phyloP scores from a whole-genome alignment of 345 rosid genomes.

The Trapa bicornis region DNA sequence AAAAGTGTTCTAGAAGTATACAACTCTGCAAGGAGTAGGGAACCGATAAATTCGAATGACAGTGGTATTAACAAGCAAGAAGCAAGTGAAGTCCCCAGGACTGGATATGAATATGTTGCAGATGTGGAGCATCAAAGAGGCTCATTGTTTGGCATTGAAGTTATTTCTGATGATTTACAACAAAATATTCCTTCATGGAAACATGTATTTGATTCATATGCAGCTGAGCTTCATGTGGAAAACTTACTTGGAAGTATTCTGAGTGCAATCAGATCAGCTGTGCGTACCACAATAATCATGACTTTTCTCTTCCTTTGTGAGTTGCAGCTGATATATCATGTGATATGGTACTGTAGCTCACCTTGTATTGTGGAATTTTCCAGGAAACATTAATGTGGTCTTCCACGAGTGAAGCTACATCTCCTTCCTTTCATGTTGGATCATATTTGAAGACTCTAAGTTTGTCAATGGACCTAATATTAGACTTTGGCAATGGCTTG shows the following conservation, averaged over 20 bases:
- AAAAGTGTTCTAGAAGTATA: conserved; percentile 40
- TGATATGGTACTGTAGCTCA: neutral
- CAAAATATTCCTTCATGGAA: conserved; percentile 56
- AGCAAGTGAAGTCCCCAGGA: conserved; percentile 26
- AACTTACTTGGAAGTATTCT: conserved; percentile 36
- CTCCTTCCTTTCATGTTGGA: conserved; percentile 28
- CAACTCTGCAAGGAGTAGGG: conserved; percentile 12
- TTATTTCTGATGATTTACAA: conserved; percentile 25
- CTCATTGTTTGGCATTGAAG: conserved; percentile 16
- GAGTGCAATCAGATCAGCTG: conserved; percentile 34
- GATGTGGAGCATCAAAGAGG: conserved; percentile 35
- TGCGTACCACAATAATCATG: conserved; percentile 18
- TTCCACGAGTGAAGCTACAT: conserved; percentile 17
- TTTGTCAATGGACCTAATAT: conserved; percentile 36
- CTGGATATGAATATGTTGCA: conserved; percentile 24
- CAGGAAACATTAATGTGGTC: conserved; percentile 49
- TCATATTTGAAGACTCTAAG: conserved; percentile 37
- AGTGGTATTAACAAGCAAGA: conserved; percentile 24
- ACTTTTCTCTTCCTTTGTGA: neutral
- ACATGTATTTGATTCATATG: conserved; percentile 34
- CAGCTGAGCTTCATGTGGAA: conserved; percentile 33
- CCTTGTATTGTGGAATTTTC: conserved; percentile 6
- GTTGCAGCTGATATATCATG: neutral
- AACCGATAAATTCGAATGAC: conserved; percentile 12
- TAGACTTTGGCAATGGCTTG: conserved; percentile 44